A percentile compares a stretch with the other conserved stretches of the same genome.
Evolutionary conservation across 176 grass and related monocot genomes (phyloP).

Genomic region (Aegilops longissima): DNA sequence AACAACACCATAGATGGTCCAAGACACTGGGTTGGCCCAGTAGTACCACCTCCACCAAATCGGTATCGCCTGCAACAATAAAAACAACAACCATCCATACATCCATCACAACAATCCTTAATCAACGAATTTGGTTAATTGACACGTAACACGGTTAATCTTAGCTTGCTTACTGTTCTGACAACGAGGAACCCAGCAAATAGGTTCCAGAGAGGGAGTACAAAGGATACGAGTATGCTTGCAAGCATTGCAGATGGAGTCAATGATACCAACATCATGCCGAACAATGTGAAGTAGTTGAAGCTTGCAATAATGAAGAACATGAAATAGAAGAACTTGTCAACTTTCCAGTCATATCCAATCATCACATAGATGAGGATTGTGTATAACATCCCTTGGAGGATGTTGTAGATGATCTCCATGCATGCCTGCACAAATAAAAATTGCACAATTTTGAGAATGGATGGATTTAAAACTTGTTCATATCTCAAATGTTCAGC

Average conservation of each 20-base stretch:
- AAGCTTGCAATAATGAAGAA: conserved; percentile 77
- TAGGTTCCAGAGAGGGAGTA: conserved; percentile 68
- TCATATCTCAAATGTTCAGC: neutral
- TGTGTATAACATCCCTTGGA: conserved; percentile 60
- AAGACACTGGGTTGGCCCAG: conserved; percentile 81
- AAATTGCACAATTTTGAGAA: neutral
- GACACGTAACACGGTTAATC: neutral
- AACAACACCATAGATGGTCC: conserved; percentile 75
- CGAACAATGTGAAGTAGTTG: conserved; percentile 71
- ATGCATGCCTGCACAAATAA: conserved; percentile 49
- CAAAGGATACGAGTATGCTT: conserved; percentile 57
- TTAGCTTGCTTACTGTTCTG: conserved; percentile 49
- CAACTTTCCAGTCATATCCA: conserved; percentile 59
- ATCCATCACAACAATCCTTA: neutral
- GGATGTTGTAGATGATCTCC: conserved; percentile 67
- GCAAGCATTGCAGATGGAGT: conserved; percentile 65
- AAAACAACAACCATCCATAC: neutral
- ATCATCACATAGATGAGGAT: conserved; percentile 73
- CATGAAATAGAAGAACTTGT: conserved; percentile 77
- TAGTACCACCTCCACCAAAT: conserved; percentile 98
- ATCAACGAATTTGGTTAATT: neutral
- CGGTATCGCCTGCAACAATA: conserved; percentile 49
- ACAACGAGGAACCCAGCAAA: conserved; percentile 77
- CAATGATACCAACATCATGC: conserved; percentile 71
- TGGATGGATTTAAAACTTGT: neutral